Evolutionary conservation across 257 asterid species (phyloP), one percentile per base, ranked within the genome.

Genomic region (Scutellaria barbata): DNA sequence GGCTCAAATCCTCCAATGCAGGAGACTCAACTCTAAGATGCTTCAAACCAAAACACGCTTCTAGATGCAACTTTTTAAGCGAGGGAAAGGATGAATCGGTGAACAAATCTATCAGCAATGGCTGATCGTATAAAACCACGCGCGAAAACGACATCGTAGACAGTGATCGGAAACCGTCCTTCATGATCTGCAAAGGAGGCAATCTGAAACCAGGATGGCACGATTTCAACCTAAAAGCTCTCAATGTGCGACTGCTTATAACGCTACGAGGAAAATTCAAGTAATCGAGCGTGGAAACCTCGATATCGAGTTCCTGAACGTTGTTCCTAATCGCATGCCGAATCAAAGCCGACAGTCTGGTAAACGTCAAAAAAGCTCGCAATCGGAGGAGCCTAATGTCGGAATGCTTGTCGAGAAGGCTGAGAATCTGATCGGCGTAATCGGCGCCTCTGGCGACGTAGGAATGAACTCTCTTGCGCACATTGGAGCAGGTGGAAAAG

Each of bases 271-370:
- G 95, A 54, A 92, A 82, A 64, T 88, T 90, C 80, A 92, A 90
- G 51, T 85, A 84, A 68, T 90, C 96, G 25, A 71, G 56, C 0
- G 95, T 92, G 1, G 85, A 78, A 2, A 92, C 96, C 66, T 92
- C 98, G 22, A 86, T 71, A 1, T 90, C 92, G 2, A 92, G 89
- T 50, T 90, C 92, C 65, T 81, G 95, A 7, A 92, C 96, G 42
- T 86, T 80, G 13, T 74, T 85, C 80, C 79, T 86, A 6, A 88
- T 85, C 0, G 98, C 96, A 0, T 74, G 74, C 7, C 96, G 88
- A 52, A 92, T 86, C 74, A 92, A 30, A 16, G 81, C 65, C 17
- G 81, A 77, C 0, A 90, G 69, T 0, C 82, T 64, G 0, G 98
- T 80, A 16, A 88, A 92, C 17, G 80, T 88, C 68, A 86, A 30